phyloP scores from a whole-genome alignment of 2,329 filamentous ascomycete species.

The Neofusicoccum cordaticola region DNA sequence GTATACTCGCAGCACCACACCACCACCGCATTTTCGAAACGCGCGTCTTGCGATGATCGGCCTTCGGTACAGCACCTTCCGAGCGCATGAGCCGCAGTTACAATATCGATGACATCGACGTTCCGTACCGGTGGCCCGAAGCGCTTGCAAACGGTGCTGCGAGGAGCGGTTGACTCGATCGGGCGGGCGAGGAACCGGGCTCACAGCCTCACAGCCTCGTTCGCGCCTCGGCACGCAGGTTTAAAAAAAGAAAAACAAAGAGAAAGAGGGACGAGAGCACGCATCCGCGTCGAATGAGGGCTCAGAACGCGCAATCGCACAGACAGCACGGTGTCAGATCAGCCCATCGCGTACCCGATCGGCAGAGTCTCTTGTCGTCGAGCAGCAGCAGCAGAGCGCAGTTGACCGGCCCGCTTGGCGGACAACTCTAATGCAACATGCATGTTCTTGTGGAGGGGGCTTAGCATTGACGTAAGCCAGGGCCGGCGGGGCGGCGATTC shows the following conservation, averaged over 20 bases:
- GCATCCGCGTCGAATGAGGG: neutral
- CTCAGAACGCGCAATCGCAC: neutral
- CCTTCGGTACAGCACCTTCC: no score
- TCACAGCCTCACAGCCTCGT: neutral
- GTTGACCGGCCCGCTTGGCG: neutral
- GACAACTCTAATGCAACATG: neutral
- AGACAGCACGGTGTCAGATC: neutral
- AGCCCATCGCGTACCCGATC: neutral
- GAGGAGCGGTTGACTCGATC: neutral
- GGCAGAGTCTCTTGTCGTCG: neutral
- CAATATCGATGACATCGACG: neutral
- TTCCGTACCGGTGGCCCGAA: neutral
- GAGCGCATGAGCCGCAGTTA: neutral
- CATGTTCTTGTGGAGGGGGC: neutral
- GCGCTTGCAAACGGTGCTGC: neutral
- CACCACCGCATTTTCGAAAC: no score
- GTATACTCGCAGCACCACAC: no score
- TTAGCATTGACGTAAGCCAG: conserved; percentile 9
- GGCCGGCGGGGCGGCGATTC: neutral
- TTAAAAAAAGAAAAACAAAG: neutral
- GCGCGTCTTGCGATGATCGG: no score
- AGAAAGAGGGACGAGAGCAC: neutral
- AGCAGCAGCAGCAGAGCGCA: neutral
- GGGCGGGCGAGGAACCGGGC: neutral
- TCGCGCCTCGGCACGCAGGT: neutral